Evolutionary conservation across 139 green algal genomes (phyloP).

Genomic region (Closterium sp.): DNA sequence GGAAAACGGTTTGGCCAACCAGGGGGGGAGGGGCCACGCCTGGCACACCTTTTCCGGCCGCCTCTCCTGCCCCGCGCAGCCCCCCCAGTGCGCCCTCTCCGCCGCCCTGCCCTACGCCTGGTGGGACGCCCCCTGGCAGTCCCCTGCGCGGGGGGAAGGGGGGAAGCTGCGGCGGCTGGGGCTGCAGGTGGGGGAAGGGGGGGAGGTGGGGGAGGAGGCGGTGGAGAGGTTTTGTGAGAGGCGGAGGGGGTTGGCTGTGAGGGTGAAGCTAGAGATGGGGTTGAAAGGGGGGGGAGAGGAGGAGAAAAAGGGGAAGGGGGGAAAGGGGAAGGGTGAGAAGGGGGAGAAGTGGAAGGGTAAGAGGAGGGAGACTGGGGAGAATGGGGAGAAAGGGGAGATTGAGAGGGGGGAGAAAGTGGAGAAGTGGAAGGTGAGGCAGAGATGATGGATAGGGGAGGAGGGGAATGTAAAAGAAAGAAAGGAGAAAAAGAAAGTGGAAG

Average conservation of each 20-base stretch:
- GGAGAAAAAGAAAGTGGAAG: not conserved
- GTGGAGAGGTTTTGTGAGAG: conserved; percentile 25
- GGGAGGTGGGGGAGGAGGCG: not conserved
- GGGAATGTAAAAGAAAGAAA: not conserved
- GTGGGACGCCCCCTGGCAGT: conserved; percentile 44
- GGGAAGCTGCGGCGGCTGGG: conserved; percentile 6
- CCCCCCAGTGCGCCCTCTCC: conserved; percentile 22
- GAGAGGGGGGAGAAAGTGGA: too few species aligned
- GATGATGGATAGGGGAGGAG: not conserved
- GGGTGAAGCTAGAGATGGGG: not conserved
- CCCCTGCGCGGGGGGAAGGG: not conserved
- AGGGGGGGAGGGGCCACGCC: conserved; percentile 17
- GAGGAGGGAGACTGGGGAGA: too few species aligned
- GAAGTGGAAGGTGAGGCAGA: too few species aligned
- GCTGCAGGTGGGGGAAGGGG: not conserved
- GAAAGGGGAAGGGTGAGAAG: not conserved
- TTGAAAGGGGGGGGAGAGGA: not conserved
- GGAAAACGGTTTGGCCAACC: not conserved
- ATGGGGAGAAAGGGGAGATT: too few species aligned
- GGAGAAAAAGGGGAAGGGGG: too few species aligned
- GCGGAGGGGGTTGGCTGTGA: not conserved
- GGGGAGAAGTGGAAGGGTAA: not conserved
- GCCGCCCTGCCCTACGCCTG: conserved; percentile 33
- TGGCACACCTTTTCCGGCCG: conserved; percentile 38
- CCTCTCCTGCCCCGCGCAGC: conserved; percentile 18